Evolutionary conservation across 2,329 filamentous ascomycete genomes (phyloP), one percentile per base, ranked within the genome.

Genomic region (Alternaria sp.): DNA sequence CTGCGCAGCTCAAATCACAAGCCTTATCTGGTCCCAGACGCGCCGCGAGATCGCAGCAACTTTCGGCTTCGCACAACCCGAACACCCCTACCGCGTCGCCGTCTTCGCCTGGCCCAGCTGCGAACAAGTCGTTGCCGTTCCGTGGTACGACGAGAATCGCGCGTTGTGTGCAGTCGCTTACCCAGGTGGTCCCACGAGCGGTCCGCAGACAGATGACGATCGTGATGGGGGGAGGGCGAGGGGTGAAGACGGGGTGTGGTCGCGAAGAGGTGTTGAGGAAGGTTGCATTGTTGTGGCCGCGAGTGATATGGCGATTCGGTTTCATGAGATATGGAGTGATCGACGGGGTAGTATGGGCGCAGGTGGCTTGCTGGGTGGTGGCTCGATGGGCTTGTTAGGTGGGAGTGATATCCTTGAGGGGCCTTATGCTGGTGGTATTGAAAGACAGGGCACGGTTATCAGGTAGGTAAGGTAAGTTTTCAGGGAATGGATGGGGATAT

Each of bases 31-130:
- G 95, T 96, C 92, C 57, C 91, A 87, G 26, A 95, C 90, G 11
- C 87, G 92, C 11, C 89, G 91, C 40, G 96, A 98, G 78, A 96
- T 99, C 67, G 92, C 89, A 1, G 96, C 93, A 1, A 97, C 95
- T 0, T 97, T 99, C 80, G 95, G 96, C 5, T 98, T 96, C 75
- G 89, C 94, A 4, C 91, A 97, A 70, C 93, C 95, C 1, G 92
- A 97, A 45, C 96, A 99, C 74, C 89, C 91, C 0, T 92, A 91
- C 71, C 90, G 96, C 19, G 92, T 99, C 67, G 96, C 93, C 2
- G 90, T 98, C 9, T 99, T 97, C 80, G 91, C 91, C 49, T 98
- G 96, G 96, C 96, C 96, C 0, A 91, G 92, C 59, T 98, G 96
- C 80, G 88, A 89, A 67, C 92, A 96, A 76, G 87, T 97, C 2